phyloP scores from a whole-genome alignment of 2,329 filamentous ascomycete species.

The Paraphoma chrysanthemicola region DNA sequence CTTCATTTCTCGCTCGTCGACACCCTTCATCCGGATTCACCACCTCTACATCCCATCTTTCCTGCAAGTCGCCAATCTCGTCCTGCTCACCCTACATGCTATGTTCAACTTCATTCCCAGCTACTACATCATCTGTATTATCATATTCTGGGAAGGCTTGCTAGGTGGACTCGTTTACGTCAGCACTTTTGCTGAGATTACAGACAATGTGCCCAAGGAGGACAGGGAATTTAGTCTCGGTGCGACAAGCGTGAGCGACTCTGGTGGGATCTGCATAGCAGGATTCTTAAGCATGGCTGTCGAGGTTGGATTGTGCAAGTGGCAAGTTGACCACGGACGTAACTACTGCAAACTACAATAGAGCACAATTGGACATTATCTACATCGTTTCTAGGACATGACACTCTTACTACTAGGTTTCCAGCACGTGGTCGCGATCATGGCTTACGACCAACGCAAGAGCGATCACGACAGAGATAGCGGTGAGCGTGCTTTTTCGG shows the following conservation, averaged over 20 bases:
- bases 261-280: slow-evolving; percentile 86
- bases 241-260: slow-evolving; percentile 91
- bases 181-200: slow-evolving; percentile 87
- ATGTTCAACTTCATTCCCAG: slow-evolving; percentile 81
- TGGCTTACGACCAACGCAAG: slow-evolving; percentile 7
- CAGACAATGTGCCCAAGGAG: slow-evolving; percentile 76
- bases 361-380: not conserved
- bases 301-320: slow-evolving; percentile 81
- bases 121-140: slow-evolving; percentile 82
- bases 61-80: slow-evolving; percentile 81
- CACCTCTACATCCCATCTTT: slow-evolving; percentile 81
- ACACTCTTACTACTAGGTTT: too few relatives aligned
- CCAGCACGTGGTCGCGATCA: slow-evolving; percentile 17
- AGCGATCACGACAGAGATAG: slow-evolving; percentile 25
- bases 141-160: slow-evolving; percentile 94
- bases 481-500: slow-evolving; percentile 22
- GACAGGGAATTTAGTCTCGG: slow-evolving; percentile 92
- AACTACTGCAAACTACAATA: slow-evolving; percentile 58
- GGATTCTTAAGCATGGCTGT: slow-evolving; percentile 83
- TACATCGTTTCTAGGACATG: too few relatives aligned
- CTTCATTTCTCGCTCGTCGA: slow-evolving; percentile 91
- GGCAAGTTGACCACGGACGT: slow-evolving; percentile 82
- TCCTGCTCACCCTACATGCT: slow-evolving; percentile 76
- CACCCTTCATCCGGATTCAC: slow-evolving; percentile 83
- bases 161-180: slow-evolving; percentile 93